These are phyloP conservation scores for Punctularia strigosozonata DNA, from an alignment of 768 basidiomycete genomes.

Conservation along the genomic window DNA sequence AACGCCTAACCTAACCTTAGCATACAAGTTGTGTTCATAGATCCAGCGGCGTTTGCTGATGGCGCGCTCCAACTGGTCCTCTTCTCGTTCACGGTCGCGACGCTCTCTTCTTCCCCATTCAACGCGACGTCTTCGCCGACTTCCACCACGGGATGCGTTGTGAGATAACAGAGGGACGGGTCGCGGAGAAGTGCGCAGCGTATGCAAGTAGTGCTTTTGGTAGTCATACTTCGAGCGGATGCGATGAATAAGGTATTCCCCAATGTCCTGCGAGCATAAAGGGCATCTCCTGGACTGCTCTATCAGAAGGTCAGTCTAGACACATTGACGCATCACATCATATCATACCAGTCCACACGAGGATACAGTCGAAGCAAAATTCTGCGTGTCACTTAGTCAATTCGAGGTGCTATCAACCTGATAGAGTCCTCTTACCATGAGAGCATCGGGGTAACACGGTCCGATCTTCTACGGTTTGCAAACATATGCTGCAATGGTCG, in stretches of 20 bases:
- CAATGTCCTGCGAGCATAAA: slow-evolving; percentile 56
- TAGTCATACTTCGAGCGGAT: slow-evolving; percentile 73
- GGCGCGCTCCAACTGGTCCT: slow-evolving; percentile 65
- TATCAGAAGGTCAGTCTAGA: slow-evolving; percentile 14
- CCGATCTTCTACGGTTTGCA: slow-evolving; percentile 65
- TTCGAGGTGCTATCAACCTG: too few species aligned
- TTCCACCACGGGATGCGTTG: slow-evolving; percentile 15
- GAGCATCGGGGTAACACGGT: slow-evolving; percentile 78
- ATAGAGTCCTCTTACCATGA: too few species aligned
- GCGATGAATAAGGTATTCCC: slow-evolving; percentile 67
- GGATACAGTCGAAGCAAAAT: slow-evolving; percentile 87
- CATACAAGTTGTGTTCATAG: slow-evolving; percentile 70
- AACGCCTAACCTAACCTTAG: slow-evolving; percentile 47
- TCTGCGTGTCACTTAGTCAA: too few species aligned
- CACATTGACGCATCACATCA: slow-evolving; percentile 1
- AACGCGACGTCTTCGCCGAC: slow-evolving; percentile 27
- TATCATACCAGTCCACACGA: slow-evolving; percentile 72
- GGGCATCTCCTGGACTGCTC: slow-evolving; percentile 75
- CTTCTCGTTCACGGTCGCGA: slow-evolving; percentile 40
- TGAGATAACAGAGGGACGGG: slow-evolving; percentile 21
- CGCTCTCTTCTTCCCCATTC: slow-evolving; percentile 45
- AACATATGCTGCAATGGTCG: slow-evolving; percentile 77
- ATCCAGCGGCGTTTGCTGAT: slow-evolving; percentile 68
- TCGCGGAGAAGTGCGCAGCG: slow-evolving; percentile 41
- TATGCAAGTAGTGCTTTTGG: slow-evolving; percentile 66